phyloP scores from a whole-genome alignment of 2,329 filamentous ascomycete species.

The Fonsecaea pedrosoi region DNA sequence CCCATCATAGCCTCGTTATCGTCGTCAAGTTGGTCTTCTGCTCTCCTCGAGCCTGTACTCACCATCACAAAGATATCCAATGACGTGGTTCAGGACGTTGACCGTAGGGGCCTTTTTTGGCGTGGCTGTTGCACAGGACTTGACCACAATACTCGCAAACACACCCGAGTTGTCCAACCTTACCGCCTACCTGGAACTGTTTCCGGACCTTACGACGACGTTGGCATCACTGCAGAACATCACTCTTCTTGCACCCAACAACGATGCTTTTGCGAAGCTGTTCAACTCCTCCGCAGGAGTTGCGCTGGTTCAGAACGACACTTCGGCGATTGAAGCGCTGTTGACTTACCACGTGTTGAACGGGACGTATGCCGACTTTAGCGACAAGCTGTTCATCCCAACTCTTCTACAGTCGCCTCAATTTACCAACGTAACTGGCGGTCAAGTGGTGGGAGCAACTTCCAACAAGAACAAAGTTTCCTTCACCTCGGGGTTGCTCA shows the following conservation, averaged over 20 bases:
- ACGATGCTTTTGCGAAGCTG: conserved; percentile 55
- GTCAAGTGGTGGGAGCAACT: conserved; percentile 61
- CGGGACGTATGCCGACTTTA: conserved; percentile 51
- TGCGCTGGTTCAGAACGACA: conserved; percentile 30
- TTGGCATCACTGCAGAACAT: conserved; percentile 56
- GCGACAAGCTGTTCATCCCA: conserved; percentile 52
- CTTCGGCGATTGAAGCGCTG: conserved; percentile 50
- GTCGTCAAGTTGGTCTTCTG: neutral
- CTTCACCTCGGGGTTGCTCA: conserved; percentile 61
- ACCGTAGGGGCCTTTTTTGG: conserved; percentile 37
- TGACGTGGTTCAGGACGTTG: conserved; percentile 40
- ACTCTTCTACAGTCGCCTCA: conserved; percentile 58
- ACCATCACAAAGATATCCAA: conserved; percentile 16
- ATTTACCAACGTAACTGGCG: conserved; percentile 65
- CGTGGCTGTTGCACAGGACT: conserved; percentile 37
- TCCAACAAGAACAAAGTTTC: conserved; percentile 51
- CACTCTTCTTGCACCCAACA: conserved; percentile 65
- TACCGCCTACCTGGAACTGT: conserved; percentile 27
- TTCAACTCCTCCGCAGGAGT: conserved; percentile 47
- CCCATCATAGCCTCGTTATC: neutral
- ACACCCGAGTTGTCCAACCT: conserved; percentile 37
- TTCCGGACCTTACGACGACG: conserved; percentile 25
- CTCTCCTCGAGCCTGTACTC: neutral
- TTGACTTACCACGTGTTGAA: conserved; percentile 66
- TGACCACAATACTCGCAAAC: conserved; percentile 29